A percentile compares a stretch with the other conserved stretches of the same genome.
Conservation (phyloP, 768 basidiomycete species). For the Rhodotorula graminis region DNA sequence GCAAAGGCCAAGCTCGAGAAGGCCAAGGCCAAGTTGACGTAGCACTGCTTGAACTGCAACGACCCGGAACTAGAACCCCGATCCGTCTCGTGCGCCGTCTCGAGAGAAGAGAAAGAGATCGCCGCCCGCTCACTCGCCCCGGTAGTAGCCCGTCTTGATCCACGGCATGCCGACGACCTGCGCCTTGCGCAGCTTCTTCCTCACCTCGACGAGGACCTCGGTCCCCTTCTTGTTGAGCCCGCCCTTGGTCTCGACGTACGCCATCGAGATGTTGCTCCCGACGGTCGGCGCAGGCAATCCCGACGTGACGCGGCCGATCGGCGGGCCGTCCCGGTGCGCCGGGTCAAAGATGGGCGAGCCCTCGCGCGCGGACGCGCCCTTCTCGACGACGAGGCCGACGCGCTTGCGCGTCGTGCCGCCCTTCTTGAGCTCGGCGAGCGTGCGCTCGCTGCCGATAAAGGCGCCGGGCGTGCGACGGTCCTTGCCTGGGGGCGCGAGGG, state of each 20-base stretch:
- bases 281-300: constrained; percentile 92
- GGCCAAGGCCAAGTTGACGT: constrained; percentile 4
- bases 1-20: constrained; percentile 17
- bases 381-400: constrained; percentile 72
- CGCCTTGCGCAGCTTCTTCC: constrained; percentile 71
- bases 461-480: constrained; percentile 60
- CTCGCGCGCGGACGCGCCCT: constrained; percentile 70
- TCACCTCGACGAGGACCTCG: constrained; percentile 73
- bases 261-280: constrained; percentile 92
- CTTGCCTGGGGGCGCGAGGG: constrained; percentile 59
- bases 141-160: constrained; percentile 68
- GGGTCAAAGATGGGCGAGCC: constrained; percentile 32
- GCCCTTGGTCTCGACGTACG: constrained; percentile 60
- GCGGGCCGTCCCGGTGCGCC: neutral
- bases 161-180: constrained; percentile 82
- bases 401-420: constrained; percentile 62
- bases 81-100: too few species aligned
- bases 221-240: constrained; percentile 90
- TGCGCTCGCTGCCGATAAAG: constrained; percentile 74
- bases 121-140: constrained; percentile 14
- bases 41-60: neutral
- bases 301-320: constrained; percentile 71
- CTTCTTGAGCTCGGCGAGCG: constrained; percentile 70
- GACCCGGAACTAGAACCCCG: too few species aligned
- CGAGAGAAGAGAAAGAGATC: neutral